A percentile compares a stretch with the other conserved stretches of the same genome.
phyloP scores from a whole-genome alignment of 2,329 filamentous ascomycete species.

The Ramularia collo-cygni region DNA sequence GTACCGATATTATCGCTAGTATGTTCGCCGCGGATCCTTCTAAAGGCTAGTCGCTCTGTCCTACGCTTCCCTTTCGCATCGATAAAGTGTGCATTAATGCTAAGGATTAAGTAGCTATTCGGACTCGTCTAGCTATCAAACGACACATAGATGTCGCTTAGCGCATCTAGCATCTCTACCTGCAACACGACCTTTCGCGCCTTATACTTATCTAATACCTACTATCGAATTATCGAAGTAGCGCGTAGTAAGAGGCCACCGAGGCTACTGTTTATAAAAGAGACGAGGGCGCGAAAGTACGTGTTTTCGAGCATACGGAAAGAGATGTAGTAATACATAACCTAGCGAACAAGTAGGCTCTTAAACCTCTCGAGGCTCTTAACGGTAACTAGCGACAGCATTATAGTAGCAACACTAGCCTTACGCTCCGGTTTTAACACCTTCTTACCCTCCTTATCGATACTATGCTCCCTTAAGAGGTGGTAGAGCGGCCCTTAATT shows the following conservation, averaged over 20 bases:
- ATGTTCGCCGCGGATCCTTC: not conserved
- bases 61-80: not conserved
- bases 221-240: not conserved
- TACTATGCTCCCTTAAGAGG: too few species aligned
- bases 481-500: too few species aligned
- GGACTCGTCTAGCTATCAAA: slow-evolving; percentile 1
- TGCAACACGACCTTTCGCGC: not conserved
- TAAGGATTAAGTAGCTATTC: slow-evolving; percentile 1
- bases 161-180: not conserved
- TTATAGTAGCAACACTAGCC: too few species aligned
- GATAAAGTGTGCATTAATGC: not conserved
- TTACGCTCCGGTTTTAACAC: too few species aligned
- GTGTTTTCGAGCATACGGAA: not conserved
- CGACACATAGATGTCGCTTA: not conserved
- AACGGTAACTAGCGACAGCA: too few species aligned
- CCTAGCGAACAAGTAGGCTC: not conserved
- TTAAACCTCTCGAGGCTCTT: too few species aligned
- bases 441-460: too few species aligned
- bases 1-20: not conserved
- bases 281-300: not conserved
- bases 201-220: slow-evolving; percentile 1
- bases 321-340: not conserved
- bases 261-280: not conserved
- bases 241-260: not conserved
- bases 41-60: not conserved